Conservation (phyloP, 345 rosid species). For the Citrus reticulata region DNA sequence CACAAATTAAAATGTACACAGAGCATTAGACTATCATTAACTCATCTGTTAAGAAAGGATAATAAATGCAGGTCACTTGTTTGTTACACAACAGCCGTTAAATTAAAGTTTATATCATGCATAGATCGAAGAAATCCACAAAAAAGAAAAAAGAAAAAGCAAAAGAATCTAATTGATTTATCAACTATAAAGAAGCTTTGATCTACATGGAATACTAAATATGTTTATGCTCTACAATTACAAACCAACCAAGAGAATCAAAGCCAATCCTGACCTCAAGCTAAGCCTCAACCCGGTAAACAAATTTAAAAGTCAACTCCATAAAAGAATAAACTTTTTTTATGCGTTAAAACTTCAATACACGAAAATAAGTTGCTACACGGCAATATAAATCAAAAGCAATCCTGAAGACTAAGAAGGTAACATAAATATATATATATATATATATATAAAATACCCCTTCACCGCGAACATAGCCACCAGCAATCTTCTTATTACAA, state of each 20-base stretch:
- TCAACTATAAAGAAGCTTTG: neutral
- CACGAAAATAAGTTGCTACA: neutral
- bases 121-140: neutral
- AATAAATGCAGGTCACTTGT: neutral
- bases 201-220: neutral
- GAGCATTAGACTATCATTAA: neutral
- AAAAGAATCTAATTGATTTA: neutral
- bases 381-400: neutral
- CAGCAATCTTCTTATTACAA: constrained; percentile 49
- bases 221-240: neutral
- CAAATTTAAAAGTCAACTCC: neutral
- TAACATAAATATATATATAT: neutral
- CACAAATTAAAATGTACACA: constrained; percentile 3
- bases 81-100: neutral
- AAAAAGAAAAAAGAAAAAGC: too few relatives aligned
- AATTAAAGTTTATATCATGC: neutral
- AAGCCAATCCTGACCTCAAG: neutral
- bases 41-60: neutral
- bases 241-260: neutral
- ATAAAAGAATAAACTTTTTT: neutral
- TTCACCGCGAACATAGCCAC: constrained; percentile 57
- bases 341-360: neutral
- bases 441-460: constrained; percentile 44
- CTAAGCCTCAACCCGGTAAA: neutral
- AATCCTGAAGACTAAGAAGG: neutral